Evolutionary conservation across 1,139 yeast genomes (phyloP).

Genomic region (Yamadazyma buinensis): DNA sequence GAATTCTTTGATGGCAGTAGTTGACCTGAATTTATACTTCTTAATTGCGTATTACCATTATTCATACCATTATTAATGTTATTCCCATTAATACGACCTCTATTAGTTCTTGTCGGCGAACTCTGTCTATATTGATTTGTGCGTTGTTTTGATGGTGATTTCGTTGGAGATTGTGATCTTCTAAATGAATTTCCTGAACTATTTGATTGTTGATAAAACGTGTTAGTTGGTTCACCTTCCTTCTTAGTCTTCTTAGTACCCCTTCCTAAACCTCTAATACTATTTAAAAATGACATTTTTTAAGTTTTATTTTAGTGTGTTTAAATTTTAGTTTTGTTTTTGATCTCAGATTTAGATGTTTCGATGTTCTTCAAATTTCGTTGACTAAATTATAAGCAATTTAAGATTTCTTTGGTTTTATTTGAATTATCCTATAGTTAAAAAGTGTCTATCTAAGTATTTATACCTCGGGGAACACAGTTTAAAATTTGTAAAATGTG

Average conservation of each 20-base stretch:
- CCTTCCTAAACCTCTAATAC: conserved; percentile 61
- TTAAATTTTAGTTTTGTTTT: too few relatives aligned
- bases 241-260: conserved; percentile 53
- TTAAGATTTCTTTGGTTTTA: not conserved
- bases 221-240: conserved; percentile 35
- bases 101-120: conserved; percentile 34
- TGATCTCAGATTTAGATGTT: too few relatives aligned
- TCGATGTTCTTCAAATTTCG: too few relatives aligned
- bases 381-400: too few relatives aligned
- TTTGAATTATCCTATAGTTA: not conserved
- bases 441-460: too few relatives aligned
- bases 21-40: not conserved
- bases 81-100: conserved; percentile 8
- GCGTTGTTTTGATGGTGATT: conserved; percentile 19
- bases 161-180: conserved; percentile 34
- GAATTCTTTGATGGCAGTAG: conserved; percentile 13
- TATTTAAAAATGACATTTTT: conserved; percentile 42
- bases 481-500: not conserved
- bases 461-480: too few relatives aligned
- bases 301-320: too few relatives aligned
- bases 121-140: conserved; percentile 20
- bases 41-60: conserved; percentile 4
- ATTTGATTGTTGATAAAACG: conserved; percentile 32
- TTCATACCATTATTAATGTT: not conserved
- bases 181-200: conserved; percentile 32